Evolutionary conservation across 495 filamentous ascomycete species (phyloP), one percentile per base, ranked within the genome.

Genomic region (Letharia lupina): DNA sequence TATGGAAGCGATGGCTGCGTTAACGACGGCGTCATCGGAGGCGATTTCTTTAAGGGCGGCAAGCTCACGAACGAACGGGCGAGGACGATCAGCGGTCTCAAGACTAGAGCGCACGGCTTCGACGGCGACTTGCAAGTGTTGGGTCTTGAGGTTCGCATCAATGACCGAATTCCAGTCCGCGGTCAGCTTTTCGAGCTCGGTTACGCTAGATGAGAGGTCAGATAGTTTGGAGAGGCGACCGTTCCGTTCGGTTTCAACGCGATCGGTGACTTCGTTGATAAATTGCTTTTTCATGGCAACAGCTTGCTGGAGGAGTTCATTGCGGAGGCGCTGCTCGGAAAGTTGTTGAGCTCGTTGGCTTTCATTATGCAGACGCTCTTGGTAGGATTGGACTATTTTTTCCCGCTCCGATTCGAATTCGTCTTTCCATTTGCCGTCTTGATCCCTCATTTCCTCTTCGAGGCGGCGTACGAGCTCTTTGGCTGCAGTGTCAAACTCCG

Each of bases 21-120:
- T 85, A 63, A 96, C 88, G 12, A 96, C 89, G 3, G 88, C 76
- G 73, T 96, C 89, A 50, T 91, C 87, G 23, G 81, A 78, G 31
- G 91, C 91, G 69, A 96, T 87, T 76, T 96, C 91, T 78, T 97
- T 97, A 54, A 98, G 82, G 37, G 95, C 94, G 23, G 93, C 91
- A 4, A 98, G 83, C 77, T 98, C 94, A 61, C 84, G 84, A 68
- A 95, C 80, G 75, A 98, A 98, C 0, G 94, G 94, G 33, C 86
- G 84, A 48, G 93, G 87, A 66, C 84, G 83, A 57, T 87, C 80
- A 18, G 87, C 79, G 57, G 87, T 87, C 73, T 91, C 88, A 31
- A 96, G 85, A 58, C 86, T 87, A 67, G 89, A 84, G 50, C 90
- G 88, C 9, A 98, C 91, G 47, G 93, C 91, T 70, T 98, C 95